Conservation (phyloP, 2,329 filamentous ascomycete species). For the Phyllachora maydis region DNA sequence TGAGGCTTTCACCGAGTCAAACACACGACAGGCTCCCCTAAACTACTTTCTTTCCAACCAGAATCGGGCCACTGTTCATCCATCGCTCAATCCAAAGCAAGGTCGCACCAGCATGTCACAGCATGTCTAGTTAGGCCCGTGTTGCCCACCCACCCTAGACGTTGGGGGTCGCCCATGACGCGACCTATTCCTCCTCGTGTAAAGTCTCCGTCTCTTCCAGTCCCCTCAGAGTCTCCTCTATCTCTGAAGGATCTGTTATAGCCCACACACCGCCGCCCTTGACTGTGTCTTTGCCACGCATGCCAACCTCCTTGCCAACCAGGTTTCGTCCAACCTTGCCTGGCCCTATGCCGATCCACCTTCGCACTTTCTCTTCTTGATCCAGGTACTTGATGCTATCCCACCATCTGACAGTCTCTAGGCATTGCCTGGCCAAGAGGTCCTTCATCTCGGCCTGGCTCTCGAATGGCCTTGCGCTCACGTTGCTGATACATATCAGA, state of each 20-base stretch:
- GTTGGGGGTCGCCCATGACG: too few species aligned
- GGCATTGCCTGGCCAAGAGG: slow-evolving; percentile 56
- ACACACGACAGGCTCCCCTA: too few species aligned
- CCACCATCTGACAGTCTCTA: slow-evolving; percentile 93
- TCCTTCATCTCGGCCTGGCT: slow-evolving; percentile 59
- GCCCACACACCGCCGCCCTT: slow-evolving; percentile 90
- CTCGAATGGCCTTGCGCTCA: slow-evolving; percentile 58
- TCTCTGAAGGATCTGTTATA: slow-evolving; percentile 59
- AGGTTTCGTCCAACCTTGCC: slow-evolving; percentile 87
- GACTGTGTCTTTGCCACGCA: slow-evolving; percentile 54
- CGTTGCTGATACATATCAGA: slow-evolving; percentile 70
- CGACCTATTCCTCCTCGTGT: slow-evolving; percentile 29
- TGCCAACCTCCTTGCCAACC: slow-evolving; percentile 87
- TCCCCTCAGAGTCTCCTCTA: slow-evolving; percentile 45
- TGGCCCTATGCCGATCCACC: slow-evolving; percentile 84
- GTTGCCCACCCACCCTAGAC: too few species aligned
- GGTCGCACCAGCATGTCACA: too few species aligned
- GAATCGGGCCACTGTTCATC: too few species aligned
- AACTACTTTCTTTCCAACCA: too few species aligned
- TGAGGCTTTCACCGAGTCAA: too few species aligned
- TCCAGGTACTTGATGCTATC: slow-evolving; percentile 81
- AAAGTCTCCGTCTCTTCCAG: slow-evolving; percentile 42
- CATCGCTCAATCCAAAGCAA: too few species aligned
- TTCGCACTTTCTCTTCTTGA: slow-evolving; percentile 56
- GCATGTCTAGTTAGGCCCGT: too few species aligned